Conservation (phyloP, 2,329 filamentous ascomycete genomes). For the Monilinia polystroma region DNA sequence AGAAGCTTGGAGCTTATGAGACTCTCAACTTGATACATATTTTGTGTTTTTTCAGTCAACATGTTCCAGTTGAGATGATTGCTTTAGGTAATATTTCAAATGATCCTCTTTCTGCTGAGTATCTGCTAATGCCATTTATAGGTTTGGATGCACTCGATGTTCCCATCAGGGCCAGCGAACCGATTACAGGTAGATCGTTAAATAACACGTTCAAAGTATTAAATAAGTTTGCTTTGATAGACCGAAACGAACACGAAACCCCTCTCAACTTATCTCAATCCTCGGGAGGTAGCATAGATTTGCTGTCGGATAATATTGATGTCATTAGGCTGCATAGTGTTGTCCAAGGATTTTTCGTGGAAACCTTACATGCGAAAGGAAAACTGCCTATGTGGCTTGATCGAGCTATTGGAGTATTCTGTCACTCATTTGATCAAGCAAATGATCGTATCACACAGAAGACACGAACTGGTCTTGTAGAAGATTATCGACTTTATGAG, state of each 20-base stretch:
- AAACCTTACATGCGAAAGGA: slow-evolving; percentile 45
- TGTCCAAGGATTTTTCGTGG: slow-evolving; percentile 54
- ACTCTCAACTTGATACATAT: slow-evolving; percentile 65
- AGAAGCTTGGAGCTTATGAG: slow-evolving; percentile 48
- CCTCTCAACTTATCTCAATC: slow-evolving; percentile 27
- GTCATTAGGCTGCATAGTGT: slow-evolving; percentile 53
- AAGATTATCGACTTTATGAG: slow-evolving; percentile 53
- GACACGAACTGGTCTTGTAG: slow-evolving; percentile 46
- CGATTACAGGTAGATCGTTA: slow-evolving; percentile 33
- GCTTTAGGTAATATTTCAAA: slow-evolving; percentile 47
- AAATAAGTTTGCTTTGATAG: slow-evolving; percentile 53
- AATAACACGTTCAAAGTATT: slow-evolving; percentile 52
- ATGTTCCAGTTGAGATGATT: slow-evolving; percentile 66
- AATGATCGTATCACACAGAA: slow-evolving; percentile 46
- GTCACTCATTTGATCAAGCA: slow-evolving; percentile 50
- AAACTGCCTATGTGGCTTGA: slow-evolving; percentile 51
- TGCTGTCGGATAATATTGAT: slow-evolving; percentile 48
- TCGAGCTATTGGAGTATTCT: slow-evolving; percentile 50
- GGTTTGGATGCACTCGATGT: slow-evolving; percentile 50
- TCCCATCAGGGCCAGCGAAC: slow-evolving; percentile 48
- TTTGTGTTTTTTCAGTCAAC: slow-evolving; percentile 63
- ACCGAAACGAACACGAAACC: slow-evolving; percentile 48
- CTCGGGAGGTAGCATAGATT: slow-evolving; percentile 45
- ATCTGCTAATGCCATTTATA: slow-evolving; percentile 31
- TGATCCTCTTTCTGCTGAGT: neutral